These are phyloP conservation scores for Leccinum sublutescens DNA, from an alignment of 768 basidiomycete genomes.

Conservation along the genomic window DNA sequence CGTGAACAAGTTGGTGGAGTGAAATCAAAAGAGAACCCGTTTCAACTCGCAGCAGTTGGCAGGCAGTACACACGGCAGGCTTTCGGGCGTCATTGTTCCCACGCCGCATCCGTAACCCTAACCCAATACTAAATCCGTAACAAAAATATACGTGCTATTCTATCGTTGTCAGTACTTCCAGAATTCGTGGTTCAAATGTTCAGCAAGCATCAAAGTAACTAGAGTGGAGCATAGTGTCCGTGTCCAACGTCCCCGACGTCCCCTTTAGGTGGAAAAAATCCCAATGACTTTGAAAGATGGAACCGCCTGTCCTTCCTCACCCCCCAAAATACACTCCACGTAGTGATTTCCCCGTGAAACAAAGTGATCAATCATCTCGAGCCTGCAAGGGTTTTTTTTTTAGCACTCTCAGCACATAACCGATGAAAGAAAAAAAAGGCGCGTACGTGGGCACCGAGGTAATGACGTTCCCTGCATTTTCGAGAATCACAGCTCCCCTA, in stretches of 20 bases:
- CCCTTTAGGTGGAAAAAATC: conserved; percentile 69
- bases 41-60: background rate
- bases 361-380: conserved; percentile 81
- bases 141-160: background rate
- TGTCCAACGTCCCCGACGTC: background rate
- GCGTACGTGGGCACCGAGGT: conserved; percentile 69
- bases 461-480: conserved; percentile 68
- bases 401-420: background rate
- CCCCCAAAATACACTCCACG: conserved; percentile 85
- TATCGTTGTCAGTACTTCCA: conserved; percentile 1
- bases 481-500: conserved; percentile 68
- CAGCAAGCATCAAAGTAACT: background rate
- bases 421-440: background rate
- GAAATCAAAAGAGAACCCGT: background rate
- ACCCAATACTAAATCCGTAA: background rate
- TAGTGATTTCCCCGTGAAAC: conserved; percentile 90
- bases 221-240: background rate
- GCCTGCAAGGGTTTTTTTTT: conserved; percentile 40
- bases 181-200: background rate
- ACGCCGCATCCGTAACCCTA: conserved; percentile 19
- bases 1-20: conserved; percentile 1
- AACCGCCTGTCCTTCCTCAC: conserved; percentile 81
- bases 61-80: conserved; percentile 2
- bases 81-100: conserved; percentile 22
- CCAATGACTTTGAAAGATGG: conserved; percentile 90